Percentiles rank a stretch among this genome's conserved stretches.
These are phyloP conservation scores for Coemansia interrupta DNA, from an alignment of 192 early-diverging fungal genomes.

Conservation along the genomic window DNA sequence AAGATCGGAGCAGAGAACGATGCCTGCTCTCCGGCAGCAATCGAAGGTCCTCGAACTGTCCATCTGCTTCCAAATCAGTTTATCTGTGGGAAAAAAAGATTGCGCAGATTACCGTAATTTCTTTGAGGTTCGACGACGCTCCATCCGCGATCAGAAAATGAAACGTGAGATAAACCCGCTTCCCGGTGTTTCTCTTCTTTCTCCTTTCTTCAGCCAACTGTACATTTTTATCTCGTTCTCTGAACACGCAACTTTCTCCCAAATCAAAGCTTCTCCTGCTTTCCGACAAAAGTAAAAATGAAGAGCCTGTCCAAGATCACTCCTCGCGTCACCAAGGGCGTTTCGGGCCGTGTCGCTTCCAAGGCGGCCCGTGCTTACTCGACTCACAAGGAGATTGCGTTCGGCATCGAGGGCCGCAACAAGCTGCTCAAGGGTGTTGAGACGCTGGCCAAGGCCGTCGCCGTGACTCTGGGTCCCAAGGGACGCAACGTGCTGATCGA, in stretches of 20 bases:
- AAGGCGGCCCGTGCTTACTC: slow-evolving; percentile 60
- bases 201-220: not conserved
- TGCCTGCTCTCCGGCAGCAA: too few relatives aligned
- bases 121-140: too few relatives aligned
- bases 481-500: slow-evolving; percentile 99
- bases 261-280: not conserved
- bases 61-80: too few relatives aligned
- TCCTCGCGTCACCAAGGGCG: slow-evolving; percentile 36
- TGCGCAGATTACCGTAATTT: too few relatives aligned
- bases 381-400: slow-evolving; percentile 95
- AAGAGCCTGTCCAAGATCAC: slow-evolving; percentile 50
- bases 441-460: slow-evolving; percentile 94
- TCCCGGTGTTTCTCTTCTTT: not conserved
- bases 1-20: too few relatives aligned
- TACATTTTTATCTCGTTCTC: slow-evolving; percentile 3
- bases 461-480: slow-evolving; percentile 99
- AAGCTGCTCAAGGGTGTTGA: slow-evolving; percentile 92
- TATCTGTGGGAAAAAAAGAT: too few relatives aligned
- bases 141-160: too few relatives aligned
- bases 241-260: too few relatives aligned
- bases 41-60: too few relatives aligned
- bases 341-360: slow-evolving; percentile 18
- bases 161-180: not conserved
- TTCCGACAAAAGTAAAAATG: slow-evolving; percentile 7
- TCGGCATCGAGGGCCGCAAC: slow-evolving; percentile 94